These are phyloP conservation scores for Flaveria bidentis DNA, from an alignment of 129 eudicot species.

Conservation along the genomic window DNA sequence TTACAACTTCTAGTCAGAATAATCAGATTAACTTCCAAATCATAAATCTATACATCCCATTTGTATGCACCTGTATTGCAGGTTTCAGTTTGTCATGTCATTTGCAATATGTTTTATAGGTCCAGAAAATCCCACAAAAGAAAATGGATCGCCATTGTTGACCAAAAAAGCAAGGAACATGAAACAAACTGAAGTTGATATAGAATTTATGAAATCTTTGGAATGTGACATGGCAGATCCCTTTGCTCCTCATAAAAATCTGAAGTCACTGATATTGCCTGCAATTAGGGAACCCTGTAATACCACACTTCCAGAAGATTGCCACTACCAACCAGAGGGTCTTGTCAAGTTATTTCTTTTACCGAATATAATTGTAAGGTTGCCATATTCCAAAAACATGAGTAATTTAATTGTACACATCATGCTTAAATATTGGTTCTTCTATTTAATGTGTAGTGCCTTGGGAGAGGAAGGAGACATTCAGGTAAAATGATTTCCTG, in stretches of 20 bases:
- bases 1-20: too few relatives aligned
- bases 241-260: constrained; percentile 74
- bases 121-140: constrained; percentile 46
- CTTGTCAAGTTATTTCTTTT: constrained; percentile 85
- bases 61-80: not conserved
- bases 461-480: constrained; percentile 60
- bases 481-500: constrained; percentile 46
- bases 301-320: constrained; percentile 90
- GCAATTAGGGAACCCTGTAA: constrained; percentile 61
- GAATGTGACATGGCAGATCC: constrained; percentile 49
- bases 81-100: constrained; percentile 19
- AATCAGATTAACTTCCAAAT: too few relatives aligned
- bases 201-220: constrained; percentile 59
- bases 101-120: constrained; percentile 38
- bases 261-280: constrained; percentile 62
- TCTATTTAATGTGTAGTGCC: constrained; percentile 55
- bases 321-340: constrained; percentile 90
- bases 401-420: not conserved
- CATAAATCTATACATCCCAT: too few relatives aligned
- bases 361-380: constrained; percentile 69
- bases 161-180: constrained; percentile 55
- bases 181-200: constrained; percentile 62
- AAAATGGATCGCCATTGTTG: constrained; percentile 51
- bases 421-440: constrained; percentile 16
- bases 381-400: not conserved